Base-by-base conservation (phyloP, 2,329 filamentous ascomycete species). In the Chaetothyriales sp. region DNA sequence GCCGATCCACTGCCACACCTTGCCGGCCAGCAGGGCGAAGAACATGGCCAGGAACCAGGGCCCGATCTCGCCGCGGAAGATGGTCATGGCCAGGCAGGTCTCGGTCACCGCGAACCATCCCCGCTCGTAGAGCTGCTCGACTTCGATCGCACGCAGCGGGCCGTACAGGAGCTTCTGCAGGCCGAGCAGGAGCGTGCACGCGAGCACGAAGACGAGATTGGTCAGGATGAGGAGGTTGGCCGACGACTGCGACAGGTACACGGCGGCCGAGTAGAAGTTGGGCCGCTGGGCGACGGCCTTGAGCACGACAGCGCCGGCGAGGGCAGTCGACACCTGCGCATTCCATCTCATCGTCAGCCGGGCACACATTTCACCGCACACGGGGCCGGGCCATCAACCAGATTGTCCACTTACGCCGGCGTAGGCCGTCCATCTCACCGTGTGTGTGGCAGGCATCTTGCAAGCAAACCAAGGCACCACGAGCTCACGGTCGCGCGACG, bases 91-190 rank as follows among this genome's bases (percentile, higher is more conserved):
- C 58, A 98, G 75, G 64, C 89, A 87, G 58, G 92, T 98, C 71
- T 98, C 92, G 46, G 90, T 95, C 43, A 97, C 86, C 43, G 92
- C 90, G 65, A 95, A 95, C 94, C 94, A 98, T 48, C 86, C 89
- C 69, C 90, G 90, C 69, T 98, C 92, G 65, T 94, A 95, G 13
- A 98, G 79, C 67, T 97, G 90, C 69, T 98, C 94, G 62, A 92
- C 86, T 73, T 98, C 92, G 72, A 94, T 87, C 22, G 89, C 85
- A 60, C 94, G 88, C 19, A 98, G 79, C 18, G 81, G 83, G 55
- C 92, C 92, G 64, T 90, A 98, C 65, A 94, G 87, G 49, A 95
- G 74, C 62, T 89, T 83, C 66, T 95, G 92, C 18, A 98, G 77
- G 54, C 82, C 85, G 69, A 89, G 94, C 57, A 95, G 80, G 61